Evolutionary conservation across 108 stramenopile species (phyloP), one percentile per base, ranked within the genome.

Genomic region (Ochromonas danica): DNA sequence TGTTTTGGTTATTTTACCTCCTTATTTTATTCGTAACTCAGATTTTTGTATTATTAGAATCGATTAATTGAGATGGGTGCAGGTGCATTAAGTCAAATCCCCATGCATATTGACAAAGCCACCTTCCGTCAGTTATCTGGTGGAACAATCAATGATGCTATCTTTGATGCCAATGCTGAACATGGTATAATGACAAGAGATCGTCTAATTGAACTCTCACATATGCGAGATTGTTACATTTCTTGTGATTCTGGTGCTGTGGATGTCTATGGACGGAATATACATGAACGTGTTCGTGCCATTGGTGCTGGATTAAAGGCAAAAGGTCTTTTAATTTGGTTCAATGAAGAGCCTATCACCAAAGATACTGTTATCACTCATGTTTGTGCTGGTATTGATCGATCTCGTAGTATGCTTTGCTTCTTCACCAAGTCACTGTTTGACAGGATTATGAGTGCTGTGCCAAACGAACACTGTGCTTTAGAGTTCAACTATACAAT

Each of bases 181-280:
- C 6, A 67, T 67, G 63, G 63, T 10, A 33, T 67, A 6, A 67
- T 67, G 63, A 67, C 63, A 36, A 28, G 63, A 67, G 63, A 67
- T 31, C 17, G 31, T 6, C 25, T 67, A 36, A 6, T 67, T 35
- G 63, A 67, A 36, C 31, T 67, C 30, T 3, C 63, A 6, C 6
- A 22, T 6, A 33, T 67, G 17, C 63, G 63, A 28, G 63, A 67
- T 67, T 67, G 63, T 36, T 67, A 35, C 35, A 3, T 67, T 28
- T 67, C 63, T 3, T 25, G 25, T 25, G 63, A 67, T 6, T 67
- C 10, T 6, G 63, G 63, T 10, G 22, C 10, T 57, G 45, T 51
- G 22, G 63, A 67, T 36, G 35, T 33, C 31, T 33, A 67, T 67
- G 63, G 63, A 31, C 3, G 63, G 35, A 22, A 10, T 10, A 67